Evolutionary conservation across 1,284 basidiomycete species (phyloP), one percentile per base, ranked within the genome.

Genomic region (Grifola frondosa): DNA sequence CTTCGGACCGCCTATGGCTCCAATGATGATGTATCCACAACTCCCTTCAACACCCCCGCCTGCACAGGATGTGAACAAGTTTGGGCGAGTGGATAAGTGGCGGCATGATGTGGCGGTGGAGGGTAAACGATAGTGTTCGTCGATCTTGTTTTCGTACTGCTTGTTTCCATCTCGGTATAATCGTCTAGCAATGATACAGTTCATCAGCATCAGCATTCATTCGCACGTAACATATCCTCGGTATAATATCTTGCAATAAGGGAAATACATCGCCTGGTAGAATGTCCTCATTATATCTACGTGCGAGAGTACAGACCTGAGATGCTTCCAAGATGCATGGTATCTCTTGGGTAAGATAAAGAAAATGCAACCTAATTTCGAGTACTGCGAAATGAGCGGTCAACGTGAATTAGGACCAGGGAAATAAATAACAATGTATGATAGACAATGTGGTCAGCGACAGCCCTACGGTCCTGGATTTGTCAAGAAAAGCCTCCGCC

Each of bases 61-160:
- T 4, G 60, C 72, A 33, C 77, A 75, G 20, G 87, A 89, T 44
- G 64, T 76, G 32, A 70, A 67, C 15, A 90, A 88, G 59, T 84
- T 75, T 48, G 77, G 74, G 13, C 70, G 75, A 3, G 87, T 91
- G 16, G 88, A 91, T 62, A 75, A 75, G 47, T 91, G 88, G 88
- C 78, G 88, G 55, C 80, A 75, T 47, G 80, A 86, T 54, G 84
- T 91, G 37, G 80, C 79, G 21, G 78, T 83, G 15, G 84, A 87
- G 55, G 78, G 76, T n/a, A 68, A 76, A 45, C 59, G 50, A 31
- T 54, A 34, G 37, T 35, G 33, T 30, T 26, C 33, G 21, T 30
- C 15, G 19, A 15, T 31, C 22, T 25, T 15, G 26, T 20, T 23
- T 31, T 24, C 12, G 16, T 21, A 30, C 35, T 36, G 30, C 30